Evolutionary conservation across 140 eudicot genomes (phyloP).

Genomic region (Ambrosia hybrid): DNA sequence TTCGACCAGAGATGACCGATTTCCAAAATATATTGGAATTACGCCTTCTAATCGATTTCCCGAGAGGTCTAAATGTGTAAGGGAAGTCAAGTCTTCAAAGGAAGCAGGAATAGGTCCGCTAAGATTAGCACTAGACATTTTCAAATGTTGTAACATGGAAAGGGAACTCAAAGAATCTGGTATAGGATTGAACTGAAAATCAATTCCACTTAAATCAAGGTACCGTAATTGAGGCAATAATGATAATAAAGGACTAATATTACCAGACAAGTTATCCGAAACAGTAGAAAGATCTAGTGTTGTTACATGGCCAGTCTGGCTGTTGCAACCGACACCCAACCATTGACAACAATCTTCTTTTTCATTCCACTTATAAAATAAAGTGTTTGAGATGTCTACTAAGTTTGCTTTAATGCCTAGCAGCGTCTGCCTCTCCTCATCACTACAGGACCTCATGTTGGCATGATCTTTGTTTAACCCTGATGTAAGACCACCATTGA

Average conservation of each 20-base stretch:
- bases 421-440: too few relatives aligned
- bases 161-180: slow-evolving; percentile 47
- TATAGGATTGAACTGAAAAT: slow-evolving; percentile 24
- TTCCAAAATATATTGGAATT: too few relatives aligned
- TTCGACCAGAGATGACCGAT: too few relatives aligned
- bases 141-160: slow-evolving; percentile 22
- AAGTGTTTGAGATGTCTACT: neutral
- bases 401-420: slow-evolving; percentile 19
- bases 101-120: slow-evolving; percentile 36
- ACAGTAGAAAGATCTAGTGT: slow-evolving; percentile 8
- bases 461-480: too few relatives aligned
- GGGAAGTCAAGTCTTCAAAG: too few relatives aligned
- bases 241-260: slow-evolving; percentile 24
- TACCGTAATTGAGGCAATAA: slow-evolving; percentile 22
- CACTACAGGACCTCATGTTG: too few relatives aligned
- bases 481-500: too few relatives aligned
- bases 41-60: too few relatives aligned
- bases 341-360: slow-evolving; percentile 36
- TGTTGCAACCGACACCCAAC: neutral
- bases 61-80: too few relatives aligned
- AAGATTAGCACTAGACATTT: slow-evolving; percentile 8
- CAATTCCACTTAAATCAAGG: slow-evolving; percentile 25
- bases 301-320: too few relatives aligned
- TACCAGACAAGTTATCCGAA: slow-evolving; percentile 17
- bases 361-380: slow-evolving; percentile 21